Evolutionary conservation across 768 basidiomycete species (phyloP), one percentile per base, ranked within the genome.

Genomic region (Auricularia sp.): DNA sequence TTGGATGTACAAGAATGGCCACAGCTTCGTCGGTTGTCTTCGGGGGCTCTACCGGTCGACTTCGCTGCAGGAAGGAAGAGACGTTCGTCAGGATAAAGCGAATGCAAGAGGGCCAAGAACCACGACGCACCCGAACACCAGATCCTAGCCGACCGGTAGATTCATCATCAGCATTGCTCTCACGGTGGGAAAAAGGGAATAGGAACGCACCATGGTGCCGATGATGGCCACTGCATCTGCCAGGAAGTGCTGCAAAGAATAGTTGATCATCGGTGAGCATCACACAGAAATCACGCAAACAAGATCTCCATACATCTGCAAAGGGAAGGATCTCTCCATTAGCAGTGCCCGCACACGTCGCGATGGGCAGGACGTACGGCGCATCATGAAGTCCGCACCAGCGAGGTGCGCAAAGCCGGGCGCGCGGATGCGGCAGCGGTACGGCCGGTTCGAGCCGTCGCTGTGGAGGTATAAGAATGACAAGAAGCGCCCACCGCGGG

Each of bases 371-470:
- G 53, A 84, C 86, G 71, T 74, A 90, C 88, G 85, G 85, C 91
- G 87, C 88, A 93, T 94, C 91, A 98, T 98, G 73, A 98, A 97
- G 76, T 99, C 97, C 3, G 93, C 83, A 21, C 95, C 96, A 35
- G 93, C 93, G 67, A 98, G 81, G 76, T 98, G 97, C 29, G 93
- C 93, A 70, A 96, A 96, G 16, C 95, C 95, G 39, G 95, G 94
- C 6, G 95, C 95, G 71, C 95, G 91, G 70, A 98, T 99, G 76
- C 91, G 93, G 79, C 95, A 98, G 72, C 93, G 81, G 78, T 99
- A 98, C 16, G 96, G 96, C 34, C 95, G 85, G 78, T 98, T 96
- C 11, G 91, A 85, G 61, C 96, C 95, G 76, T 98, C 96, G 68
- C 90, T 91, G 65, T 14, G 29, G 29, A 29, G 29, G 29, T 29